These are phyloP conservation scores for Biscogniauxia marginata DNA, from an alignment of 2,329 filamentous ascomycete species.

Conservation along the genomic window DNA sequence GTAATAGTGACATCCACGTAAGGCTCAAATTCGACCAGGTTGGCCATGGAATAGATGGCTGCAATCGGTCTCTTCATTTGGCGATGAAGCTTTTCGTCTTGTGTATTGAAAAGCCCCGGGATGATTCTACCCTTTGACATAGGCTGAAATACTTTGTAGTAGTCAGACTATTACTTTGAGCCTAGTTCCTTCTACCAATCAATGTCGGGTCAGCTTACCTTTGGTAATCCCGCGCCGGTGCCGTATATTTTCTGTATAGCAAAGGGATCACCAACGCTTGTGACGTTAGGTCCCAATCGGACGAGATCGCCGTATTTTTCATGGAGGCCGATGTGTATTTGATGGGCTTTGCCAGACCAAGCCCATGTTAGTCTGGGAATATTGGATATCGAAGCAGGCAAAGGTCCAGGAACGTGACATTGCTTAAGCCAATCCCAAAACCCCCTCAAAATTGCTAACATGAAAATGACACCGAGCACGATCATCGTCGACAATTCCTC, in stretches of 20 bases:
- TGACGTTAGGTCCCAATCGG: constrained; percentile 12
- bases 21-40: constrained; percentile 24
- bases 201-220: too few species aligned
- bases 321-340: neutral
- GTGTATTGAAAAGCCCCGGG: constrained; percentile 23
- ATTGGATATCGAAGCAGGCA: neutral
- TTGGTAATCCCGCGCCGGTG: too few species aligned
- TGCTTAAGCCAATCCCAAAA: too few species aligned
- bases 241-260: too few species aligned
- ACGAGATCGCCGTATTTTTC: constrained; percentile 1
- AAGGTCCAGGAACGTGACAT: neutral
- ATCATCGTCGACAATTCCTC: too few species aligned
- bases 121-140: constrained; percentile 18
- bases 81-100: constrained; percentile 22
- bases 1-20: constrained; percentile 22
- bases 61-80: constrained; percentile 20
- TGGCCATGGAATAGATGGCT: constrained; percentile 24
- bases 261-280: constrained; percentile 2
- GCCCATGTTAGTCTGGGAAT: constrained; percentile 4
- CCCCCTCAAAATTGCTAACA: too few species aligned
- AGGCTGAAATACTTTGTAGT: constrained; percentile 20
- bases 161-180: constrained; percentile 21
- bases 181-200: too few species aligned
- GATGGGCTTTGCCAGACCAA: neutral
- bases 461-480: too few species aligned